Evolutionary conservation across 2,329 filamentous ascomycete species (phyloP).

Genomic region (Venturia oleaginea): DNA sequence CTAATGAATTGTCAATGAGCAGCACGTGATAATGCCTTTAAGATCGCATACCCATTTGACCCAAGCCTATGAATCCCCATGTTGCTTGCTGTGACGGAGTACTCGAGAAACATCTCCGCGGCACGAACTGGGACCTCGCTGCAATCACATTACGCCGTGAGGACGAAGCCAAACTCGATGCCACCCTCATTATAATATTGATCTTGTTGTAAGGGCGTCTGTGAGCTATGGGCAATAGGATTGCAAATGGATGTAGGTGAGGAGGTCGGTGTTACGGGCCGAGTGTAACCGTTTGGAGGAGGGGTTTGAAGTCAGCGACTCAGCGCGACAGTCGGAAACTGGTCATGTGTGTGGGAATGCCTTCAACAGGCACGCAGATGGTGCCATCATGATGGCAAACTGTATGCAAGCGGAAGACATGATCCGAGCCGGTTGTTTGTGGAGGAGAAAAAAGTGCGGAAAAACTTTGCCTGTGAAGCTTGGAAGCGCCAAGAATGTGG

Average conservation of each 20-base stretch:
- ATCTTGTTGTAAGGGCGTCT: background rate
- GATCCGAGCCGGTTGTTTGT: background rate
- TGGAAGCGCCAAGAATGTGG: background rate
- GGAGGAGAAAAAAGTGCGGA: background rate
- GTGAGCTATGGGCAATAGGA: background rate
- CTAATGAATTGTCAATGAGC: conserved; percentile 29
- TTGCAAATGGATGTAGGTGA: background rate
- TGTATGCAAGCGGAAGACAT: background rate
- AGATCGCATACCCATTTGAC: conserved; percentile 48
- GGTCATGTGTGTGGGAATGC: background rate
- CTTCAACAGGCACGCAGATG: background rate
- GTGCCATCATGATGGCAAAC: background rate
- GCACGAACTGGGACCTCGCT: background rate
- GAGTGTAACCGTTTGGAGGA: background rate
- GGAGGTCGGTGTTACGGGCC: background rate
- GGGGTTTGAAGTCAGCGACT: background rate
- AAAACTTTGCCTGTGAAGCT: background rate
- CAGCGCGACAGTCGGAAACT: background rate
- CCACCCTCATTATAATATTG: conserved; percentile 6
- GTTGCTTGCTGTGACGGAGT: conserved; percentile 25
- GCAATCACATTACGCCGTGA: background rate
- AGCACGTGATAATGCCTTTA: conserved; percentile 11
- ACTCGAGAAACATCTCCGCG: conserved; percentile 11
- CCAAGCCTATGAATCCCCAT: conserved; percentile 52
- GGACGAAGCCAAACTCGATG: background rate